Evolutionary conservation across 768 basidiomycete species (phyloP).

Genomic region (Multifurca ochricompacta): DNA sequence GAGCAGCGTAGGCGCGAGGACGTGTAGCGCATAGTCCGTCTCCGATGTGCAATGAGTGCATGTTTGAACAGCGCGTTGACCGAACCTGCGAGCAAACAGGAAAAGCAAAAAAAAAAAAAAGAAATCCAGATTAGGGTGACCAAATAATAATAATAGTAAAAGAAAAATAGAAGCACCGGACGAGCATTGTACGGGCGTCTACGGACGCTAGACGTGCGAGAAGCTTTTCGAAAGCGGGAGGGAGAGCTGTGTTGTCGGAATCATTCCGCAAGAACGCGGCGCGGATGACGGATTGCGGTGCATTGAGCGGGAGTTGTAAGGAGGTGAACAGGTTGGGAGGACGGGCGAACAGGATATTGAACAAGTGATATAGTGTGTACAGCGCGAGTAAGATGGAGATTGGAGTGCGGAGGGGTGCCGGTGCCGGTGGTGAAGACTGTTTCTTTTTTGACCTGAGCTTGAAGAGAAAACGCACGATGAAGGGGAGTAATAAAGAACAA

Average conservation of each 20-base stretch:
- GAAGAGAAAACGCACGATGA: not conserved
- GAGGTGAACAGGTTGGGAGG: conserved; percentile 19
- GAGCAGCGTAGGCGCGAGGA: conserved; percentile 15
- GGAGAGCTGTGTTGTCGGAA: not conserved
- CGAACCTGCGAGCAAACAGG: conserved; percentile 5
- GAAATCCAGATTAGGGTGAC: too few species aligned
- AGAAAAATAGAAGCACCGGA: conserved; percentile 4
- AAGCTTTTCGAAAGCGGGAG: conserved; percentile 15
- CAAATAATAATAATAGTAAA: not conserved
- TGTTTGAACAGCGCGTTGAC: conserved; percentile 16
- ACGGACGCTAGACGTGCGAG: conserved; percentile 18
- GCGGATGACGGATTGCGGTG: conserved; percentile 6
- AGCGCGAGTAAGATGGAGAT: conserved; percentile 9
- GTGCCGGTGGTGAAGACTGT: not conserved
- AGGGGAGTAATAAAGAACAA: conserved; percentile 5
- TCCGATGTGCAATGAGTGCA: conserved; percentile 13
- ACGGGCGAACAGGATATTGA: conserved; percentile 9
- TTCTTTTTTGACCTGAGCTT: not conserved
- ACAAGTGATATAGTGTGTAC: conserved; percentile 15
- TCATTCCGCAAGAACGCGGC: not conserved
- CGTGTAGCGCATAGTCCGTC: conserved; percentile 17
- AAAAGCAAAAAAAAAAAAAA: not conserved
- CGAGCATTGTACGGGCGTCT: conserved; percentile 17
- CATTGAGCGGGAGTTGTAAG: conserved; percentile 14
- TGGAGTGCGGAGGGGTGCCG: conserved; percentile 2